A percentile compares a stretch with the other conserved stretches of the same genome.
phyloP scores from a whole-genome alignment of 2,329 filamentous ascomycete genomes.

The Cytospora mali region DNA sequence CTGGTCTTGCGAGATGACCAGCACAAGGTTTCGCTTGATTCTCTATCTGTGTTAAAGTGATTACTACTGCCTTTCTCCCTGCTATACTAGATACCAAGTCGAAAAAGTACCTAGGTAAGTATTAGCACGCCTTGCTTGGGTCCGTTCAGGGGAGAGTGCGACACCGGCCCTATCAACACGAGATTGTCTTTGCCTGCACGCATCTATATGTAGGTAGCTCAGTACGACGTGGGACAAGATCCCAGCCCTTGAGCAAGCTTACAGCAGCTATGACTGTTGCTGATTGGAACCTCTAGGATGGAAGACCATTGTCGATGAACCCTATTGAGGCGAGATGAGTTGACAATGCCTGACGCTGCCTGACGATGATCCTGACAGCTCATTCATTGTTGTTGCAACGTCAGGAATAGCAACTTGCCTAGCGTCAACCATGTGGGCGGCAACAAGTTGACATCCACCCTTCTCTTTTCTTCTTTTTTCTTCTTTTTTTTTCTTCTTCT shows the following conservation, averaged over 20 bases:
- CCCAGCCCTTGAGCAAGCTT: not conserved
- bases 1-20: not conserved
- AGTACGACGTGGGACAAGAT: conserved; percentile 8
- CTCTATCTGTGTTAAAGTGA: too few relatives aligned
- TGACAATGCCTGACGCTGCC: not conserved
- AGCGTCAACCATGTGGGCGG: too few relatives aligned
- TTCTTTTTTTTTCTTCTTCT: not conserved
- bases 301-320: not conserved
- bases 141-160: not conserved
- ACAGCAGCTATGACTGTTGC: not conserved
- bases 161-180: not conserved
- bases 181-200: not conserved
- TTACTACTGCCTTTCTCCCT: not conserved
- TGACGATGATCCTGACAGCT: not conserved
- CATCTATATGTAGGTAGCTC: not conserved
- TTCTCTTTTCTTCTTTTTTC: not conserved
- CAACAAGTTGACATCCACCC: not conserved
- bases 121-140: too few relatives aligned
- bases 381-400: conserved; percentile 2
- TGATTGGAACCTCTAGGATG: too few relatives aligned
- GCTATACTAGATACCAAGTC: too few relatives aligned
- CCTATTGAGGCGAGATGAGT: not conserved
- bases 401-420: not conserved
- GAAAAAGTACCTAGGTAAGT: too few relatives aligned
- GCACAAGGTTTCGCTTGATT: not conserved